Conservation (phyloP, 2,329 filamentous ascomycete genomes). For the Aspergillus transmontanensis region DNA sequence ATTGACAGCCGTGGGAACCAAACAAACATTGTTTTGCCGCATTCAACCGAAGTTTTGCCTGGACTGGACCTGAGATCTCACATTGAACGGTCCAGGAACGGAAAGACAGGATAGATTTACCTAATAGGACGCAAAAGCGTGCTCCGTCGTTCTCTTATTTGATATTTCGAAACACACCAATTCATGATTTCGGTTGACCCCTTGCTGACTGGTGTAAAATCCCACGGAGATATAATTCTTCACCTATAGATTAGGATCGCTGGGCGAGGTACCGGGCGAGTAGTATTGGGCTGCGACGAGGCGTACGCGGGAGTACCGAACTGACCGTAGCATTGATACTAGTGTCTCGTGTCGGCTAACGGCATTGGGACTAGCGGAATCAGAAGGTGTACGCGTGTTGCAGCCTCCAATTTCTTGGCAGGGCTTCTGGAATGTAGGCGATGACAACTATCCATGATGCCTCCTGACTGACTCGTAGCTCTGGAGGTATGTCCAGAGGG, state of each 20-base stretch:
- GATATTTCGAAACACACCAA: neutral
- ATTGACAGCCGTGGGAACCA: neutral
- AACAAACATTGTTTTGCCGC: neutral
- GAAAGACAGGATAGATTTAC: neutral
- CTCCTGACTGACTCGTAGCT: neutral
- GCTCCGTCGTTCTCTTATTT: neutral
- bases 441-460: neutral
- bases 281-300: neutral
- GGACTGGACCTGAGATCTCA: neutral
- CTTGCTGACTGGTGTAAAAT: neutral
- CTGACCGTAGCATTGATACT: conserved; percentile 2
- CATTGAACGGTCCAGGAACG: neutral
- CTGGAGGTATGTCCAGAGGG: neutral
- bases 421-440: conserved; percentile 7
- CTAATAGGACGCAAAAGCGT: neutral
- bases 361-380: neutral
- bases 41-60: neutral
- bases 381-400: conserved; percentile 2
- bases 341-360: conserved; percentile 1
- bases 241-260: neutral
- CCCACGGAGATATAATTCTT: neutral
- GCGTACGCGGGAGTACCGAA: neutral
- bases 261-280: neutral
- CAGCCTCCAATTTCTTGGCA: conserved; percentile 7
- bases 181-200: neutral